Evolutionary conservation across 352 stramenopile genomes (phyloP), one percentile per base, ranked within the genome.

Genomic region (Globisporangium iwayamae): DNA sequence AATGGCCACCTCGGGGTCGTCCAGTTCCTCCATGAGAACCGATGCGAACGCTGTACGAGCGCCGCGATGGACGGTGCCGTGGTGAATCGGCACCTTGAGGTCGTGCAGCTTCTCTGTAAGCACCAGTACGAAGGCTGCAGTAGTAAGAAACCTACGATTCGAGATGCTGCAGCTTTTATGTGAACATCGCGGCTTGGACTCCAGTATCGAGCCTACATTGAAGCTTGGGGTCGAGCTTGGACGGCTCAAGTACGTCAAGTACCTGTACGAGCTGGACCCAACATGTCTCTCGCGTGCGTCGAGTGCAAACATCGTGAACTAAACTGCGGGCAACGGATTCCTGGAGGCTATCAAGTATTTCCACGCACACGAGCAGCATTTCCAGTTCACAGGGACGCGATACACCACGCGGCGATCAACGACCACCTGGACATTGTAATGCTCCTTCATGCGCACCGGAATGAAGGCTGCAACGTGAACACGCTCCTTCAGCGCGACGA

Each of bases 21-120:
- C 3, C 52, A 65, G 22, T 74, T 63, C 50, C n/a, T 74, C 0
- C 58, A 66, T 22, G 47, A 59, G 60, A 58, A 59, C 28, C 16
- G 3, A 20, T 48, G 11, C 41, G 22, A 48, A 22, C 46, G 48
- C 36, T 56, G 28, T 4, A 11, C 22, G 20, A 45, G 14, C 48
- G 13, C 30, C 18, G 45, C 14, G 18, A 51, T 51, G 45, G 20
- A 30, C 8, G n/a, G 45, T 20, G 45, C 20, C n/a, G 20, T 30
- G 20, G 46, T 30, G n/a, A 28, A 52, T 14, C n/a, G 20, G 0
- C n/a, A 52, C 8, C 4, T 30, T 16, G 46, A 52, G 46, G 46
- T 52, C 46, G 46, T 52, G 5, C 18, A 30, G 9, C 32, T 18
- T 25, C 20, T 56, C 2, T 6, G 38, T 10, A 28, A 56, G 4